Base-by-base conservation (phyloP, 805 yeast species). In the Maudiozyma barnettii region DNA sequence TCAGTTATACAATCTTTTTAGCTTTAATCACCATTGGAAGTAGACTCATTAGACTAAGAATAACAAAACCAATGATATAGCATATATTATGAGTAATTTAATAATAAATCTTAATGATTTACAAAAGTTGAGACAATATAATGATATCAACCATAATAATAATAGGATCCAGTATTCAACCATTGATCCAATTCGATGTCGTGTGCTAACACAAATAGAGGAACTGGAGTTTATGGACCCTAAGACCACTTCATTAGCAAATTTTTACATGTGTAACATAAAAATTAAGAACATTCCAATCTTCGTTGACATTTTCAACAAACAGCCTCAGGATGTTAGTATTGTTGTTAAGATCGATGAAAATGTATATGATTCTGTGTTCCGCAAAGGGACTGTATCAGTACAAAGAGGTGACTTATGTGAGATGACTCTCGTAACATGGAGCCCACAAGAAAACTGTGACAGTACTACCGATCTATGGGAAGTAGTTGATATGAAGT, bases 371-470 rank as follows among this genome's bases (percentile, higher is more conserved):
- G 18, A 18, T 23, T n/a, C 19, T 2, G 13, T 19, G 18, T 49
- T 39, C 38, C 14, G 30, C 10, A 22, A 23, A 10, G 29, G 30
- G 37, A 16, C 33, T 12, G 7, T 14, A 16, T 39, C 37, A 12
- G 20, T 44, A 16, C 52, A 51, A 41, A 39, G 29, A 7, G 57
- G 57, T 22, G 56, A 50, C 37, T 49, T 54, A n/a, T 39, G 56
- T 19, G 55, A 52, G 36, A 33, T 57, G 8, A 45, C 46, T 13
- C 36, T 55, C 2, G 50, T 50, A 2, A 39, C 49, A 3, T 49
- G 55, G 49, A 39, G 42, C 21, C 16, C 42, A 9, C 31, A 29
- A 14, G 23, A 22, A 19, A 20, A n/a, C 2, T n/a, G 6, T 3
- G 14, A 26, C 19, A 43, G 30, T 22, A 39, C 26, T 10, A 13